Base-by-base conservation (phyloP, 495 filamentous ascomycete species). In the Letharia columbiana region DNA sequence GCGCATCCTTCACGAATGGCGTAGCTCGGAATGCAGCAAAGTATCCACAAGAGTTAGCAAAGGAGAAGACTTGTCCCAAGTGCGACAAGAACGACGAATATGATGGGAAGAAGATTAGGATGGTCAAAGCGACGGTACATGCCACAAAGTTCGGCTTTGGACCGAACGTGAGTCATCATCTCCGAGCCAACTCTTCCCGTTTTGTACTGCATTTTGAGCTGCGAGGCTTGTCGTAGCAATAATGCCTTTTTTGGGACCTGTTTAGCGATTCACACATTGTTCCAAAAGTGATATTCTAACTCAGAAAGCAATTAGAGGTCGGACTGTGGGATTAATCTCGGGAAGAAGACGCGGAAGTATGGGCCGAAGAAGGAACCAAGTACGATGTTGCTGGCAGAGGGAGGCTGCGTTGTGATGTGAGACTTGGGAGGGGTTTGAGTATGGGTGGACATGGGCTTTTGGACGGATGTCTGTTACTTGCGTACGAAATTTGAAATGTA, bases 1-100 rank as follows among this genome's bases (percentile, higher is more conserved):
- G 79, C 65, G 68, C 74, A 8, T 67, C 70, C 6, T 77, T 79
- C 70, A 56, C 71, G 37, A 58, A 72, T 42, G 60, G 64, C 17
- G 42, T 31, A 35, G 40, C 44, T 44, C 67, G 66, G 7, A 60
- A 60, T 28, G 44, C 44, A 39, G 63, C 23, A 47, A 69, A 62
- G 4, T 52, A 59, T 28, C 52, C 35, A 18, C 18, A 31, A 58
- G 35, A 28, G 63, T 31, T 52, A 23, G 72, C 73, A 11, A 54
- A 52, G 17, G 56, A 66, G 13, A 62, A 69, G 23, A 65, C 68
- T 8, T 77, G 75, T 64, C 75, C 75, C 8, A 37, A 60, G 20
- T 76, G 75, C 58, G 72, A 74, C 42, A 71, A 72, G 40, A 68
- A 60, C 57, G 68, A 63, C 15, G 63, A 67, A 2, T 73, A 72